These are phyloP conservation scores for Thelonectria olida DNA, from an alignment of 2,329 filamentous ascomycete genomes.

Conservation along the genomic window DNA sequence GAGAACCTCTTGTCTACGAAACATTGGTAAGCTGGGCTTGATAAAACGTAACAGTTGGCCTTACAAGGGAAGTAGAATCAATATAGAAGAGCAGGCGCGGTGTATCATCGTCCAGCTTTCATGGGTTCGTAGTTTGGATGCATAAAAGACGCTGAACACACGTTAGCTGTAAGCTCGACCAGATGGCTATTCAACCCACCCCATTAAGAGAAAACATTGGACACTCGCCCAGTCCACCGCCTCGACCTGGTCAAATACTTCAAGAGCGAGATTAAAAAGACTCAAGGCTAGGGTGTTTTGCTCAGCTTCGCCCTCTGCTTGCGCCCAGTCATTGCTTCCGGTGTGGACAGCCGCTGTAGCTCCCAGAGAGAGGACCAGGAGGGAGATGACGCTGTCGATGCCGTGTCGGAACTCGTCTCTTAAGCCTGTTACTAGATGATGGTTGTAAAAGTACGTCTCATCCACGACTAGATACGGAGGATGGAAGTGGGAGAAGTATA, in stretches of 20 bases:
- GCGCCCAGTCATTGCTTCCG: conserved; percentile 11
- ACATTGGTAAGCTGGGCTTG: not conserved
- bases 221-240: conserved; percentile 20
- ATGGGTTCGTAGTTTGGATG: conserved; percentile 20
- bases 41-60: fast-evolving
- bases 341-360: conserved; percentile 16
- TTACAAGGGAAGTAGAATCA: conserved; percentile 22
- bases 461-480: conserved; percentile 21
- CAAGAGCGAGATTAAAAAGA: conserved; percentile 23
- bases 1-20: conserved; percentile 3
- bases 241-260: conserved; percentile 15
- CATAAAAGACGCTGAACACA: conserved; percentile 19
- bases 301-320: conserved; percentile 1
- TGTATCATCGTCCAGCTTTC: conserved; percentile 24
- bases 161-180: not conserved
- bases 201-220: conserved; percentile 26
- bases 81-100: conserved; percentile 22
- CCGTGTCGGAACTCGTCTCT: conserved; percentile 7
- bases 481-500: conserved; percentile 27
- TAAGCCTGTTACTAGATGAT: not conserved
- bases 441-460: conserved; percentile 20
- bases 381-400: conserved; percentile 7
- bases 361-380: conserved; percentile 17
- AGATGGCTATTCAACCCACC: conserved; percentile 3
- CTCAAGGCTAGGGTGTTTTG: not conserved